phyloP scores from a whole-genome alignment of 1,284 basidiomycete species.

The Boletus semigastroideus region DNA sequence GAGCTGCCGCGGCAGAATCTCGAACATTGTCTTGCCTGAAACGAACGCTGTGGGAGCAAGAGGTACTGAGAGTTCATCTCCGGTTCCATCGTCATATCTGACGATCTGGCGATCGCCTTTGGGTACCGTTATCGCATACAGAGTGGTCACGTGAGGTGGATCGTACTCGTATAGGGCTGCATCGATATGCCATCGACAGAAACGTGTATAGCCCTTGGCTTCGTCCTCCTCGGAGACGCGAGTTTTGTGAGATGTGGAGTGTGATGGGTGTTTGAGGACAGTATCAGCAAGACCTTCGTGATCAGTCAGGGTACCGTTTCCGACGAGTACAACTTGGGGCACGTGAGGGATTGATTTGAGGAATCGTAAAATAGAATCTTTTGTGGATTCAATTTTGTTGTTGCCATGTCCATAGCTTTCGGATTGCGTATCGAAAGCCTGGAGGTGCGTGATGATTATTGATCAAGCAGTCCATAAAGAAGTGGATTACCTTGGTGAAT shows the following conservation, averaged over 20 bases:
- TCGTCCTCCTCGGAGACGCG: slow-evolving; percentile 77
- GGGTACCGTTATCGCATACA: slow-evolving; percentile 81
- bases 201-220: slow-evolving; percentile 73
- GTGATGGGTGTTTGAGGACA: slow-evolving; percentile 77
- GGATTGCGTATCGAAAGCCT: slow-evolving; percentile 73
- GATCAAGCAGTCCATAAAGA: neutral
- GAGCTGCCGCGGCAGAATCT: slow-evolving; percentile 68
- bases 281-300: slow-evolving; percentile 77
- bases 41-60: slow-evolving; percentile 86
- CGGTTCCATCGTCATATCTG: slow-evolving; percentile 88
- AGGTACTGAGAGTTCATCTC: slow-evolving; percentile 79
- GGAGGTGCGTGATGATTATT: neutral
- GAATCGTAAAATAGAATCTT: slow-evolving; percentile 79
- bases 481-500: slow-evolving; percentile 5
- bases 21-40: slow-evolving; percentile 83
- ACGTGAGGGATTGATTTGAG: slow-evolving; percentile 84
- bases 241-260: slow-evolving; percentile 88
- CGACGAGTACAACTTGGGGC: slow-evolving; percentile 85
- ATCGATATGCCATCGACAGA: slow-evolving; percentile 95
- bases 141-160: slow-evolving; percentile 85
- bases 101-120: slow-evolving; percentile 54
- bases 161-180: slow-evolving; percentile 86
- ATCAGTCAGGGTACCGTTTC: slow-evolving; percentile 71
- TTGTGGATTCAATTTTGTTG: slow-evolving; percentile 72
- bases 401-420: slow-evolving; percentile 83